A percentile compares a stretch with the other conserved stretches of the same genome.
Conservation (phyloP, 768 basidiomycete species). For the Cubamyces lactineus region DNA sequence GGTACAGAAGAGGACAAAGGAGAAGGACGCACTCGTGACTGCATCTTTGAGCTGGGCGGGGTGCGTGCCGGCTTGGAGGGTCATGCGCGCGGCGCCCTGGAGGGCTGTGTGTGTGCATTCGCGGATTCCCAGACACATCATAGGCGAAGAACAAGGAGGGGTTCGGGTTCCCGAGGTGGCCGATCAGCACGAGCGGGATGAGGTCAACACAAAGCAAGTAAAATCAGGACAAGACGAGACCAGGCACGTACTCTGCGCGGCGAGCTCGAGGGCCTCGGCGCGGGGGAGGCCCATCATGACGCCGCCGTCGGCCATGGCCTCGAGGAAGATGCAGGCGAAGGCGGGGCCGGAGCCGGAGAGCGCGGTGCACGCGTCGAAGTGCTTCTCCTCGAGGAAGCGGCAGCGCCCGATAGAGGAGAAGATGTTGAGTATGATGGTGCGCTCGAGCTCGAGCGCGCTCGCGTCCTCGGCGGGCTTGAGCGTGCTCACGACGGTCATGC, state of each 20-base stretch:
- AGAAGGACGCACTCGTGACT: slow-evolving; percentile 81
- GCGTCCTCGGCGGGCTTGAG: slow-evolving; percentile 50
- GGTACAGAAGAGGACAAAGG: not conserved
- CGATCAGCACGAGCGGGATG: too few relatives aligned
- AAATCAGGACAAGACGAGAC: too few relatives aligned
- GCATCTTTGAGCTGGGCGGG: slow-evolving; percentile 97
- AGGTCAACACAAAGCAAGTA: too few relatives aligned
- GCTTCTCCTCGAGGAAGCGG: slow-evolving; percentile 96
- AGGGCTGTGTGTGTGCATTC: slow-evolving; percentile 56
- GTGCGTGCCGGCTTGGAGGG: slow-evolving; percentile 83
- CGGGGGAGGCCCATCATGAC: slow-evolving; percentile 99
- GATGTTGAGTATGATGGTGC: slow-evolving; percentile 81
- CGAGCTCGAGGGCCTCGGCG: slow-evolving; percentile 90
- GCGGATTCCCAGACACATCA: not conserved
- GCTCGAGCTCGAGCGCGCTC: slow-evolving; percentile 57
- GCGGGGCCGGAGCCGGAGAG: slow-evolving; percentile 96
- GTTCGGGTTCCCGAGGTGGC: too few relatives aligned
- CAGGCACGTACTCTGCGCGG: slow-evolving; percentile 82
- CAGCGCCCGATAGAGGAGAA: slow-evolving; percentile 97
- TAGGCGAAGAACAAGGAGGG: not conserved
- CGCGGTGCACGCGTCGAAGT: slow-evolving; percentile 98
- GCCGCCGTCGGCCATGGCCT: slow-evolving; percentile 98
- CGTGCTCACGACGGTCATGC: slow-evolving; percentile 93
- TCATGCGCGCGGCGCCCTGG: slow-evolving; percentile 97
- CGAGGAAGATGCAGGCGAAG: slow-evolving; percentile 94